These are phyloP conservation scores for Candida railenensis DNA, from an alignment of 805 yeast genomes.

Conservation along the genomic window DNA sequence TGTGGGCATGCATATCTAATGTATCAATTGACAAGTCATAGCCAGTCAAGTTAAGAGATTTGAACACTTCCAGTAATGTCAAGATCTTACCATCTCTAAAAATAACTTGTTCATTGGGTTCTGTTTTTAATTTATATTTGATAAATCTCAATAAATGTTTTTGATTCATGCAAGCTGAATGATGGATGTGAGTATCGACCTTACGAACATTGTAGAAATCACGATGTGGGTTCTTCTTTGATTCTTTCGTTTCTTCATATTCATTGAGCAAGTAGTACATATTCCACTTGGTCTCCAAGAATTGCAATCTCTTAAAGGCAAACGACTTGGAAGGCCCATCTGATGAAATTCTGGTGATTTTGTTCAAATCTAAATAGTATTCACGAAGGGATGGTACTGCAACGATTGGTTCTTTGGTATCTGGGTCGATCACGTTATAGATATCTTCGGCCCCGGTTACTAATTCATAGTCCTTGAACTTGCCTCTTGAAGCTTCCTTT, in stretches of 20 bases:
- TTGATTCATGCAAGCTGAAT: conserved; percentile 99
- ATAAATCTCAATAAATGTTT: conserved; percentile 92
- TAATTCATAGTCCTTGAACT: conserved; percentile 40
- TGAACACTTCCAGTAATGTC: conserved; percentile 85
- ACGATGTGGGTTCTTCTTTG: conserved; percentile 92
- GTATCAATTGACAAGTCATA: conserved; percentile 96
- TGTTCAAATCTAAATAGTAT: conserved; percentile 80
- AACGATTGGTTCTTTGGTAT: conserved; percentile 38
- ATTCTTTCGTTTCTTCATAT: conserved; percentile 86
- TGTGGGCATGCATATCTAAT: conserved; percentile 98
- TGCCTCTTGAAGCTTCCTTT: conserved; percentile 42
- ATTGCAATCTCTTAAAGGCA: conserved; percentile 91
- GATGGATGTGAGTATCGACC: conserved; percentile 98
- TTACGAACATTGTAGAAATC: conserved; percentile 96
- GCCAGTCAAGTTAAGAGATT: conserved; percentile 86
- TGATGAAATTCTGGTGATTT: conserved; percentile 69
- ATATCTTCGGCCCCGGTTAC: conserved; percentile 62
- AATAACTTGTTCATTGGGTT: conserved; percentile 86
- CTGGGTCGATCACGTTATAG: conserved; percentile 54
- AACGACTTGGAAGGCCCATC: conserved; percentile 97
- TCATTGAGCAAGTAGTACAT: conserved; percentile 84
- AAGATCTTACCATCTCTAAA: conserved; percentile 88
- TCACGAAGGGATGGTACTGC: conserved; percentile 82
- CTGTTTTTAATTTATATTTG: conserved; percentile 87
- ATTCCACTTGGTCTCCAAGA: conserved; percentile 96